Conservation (phyloP, 169 alveolate species). For the Plasmodium relictum region DNA sequence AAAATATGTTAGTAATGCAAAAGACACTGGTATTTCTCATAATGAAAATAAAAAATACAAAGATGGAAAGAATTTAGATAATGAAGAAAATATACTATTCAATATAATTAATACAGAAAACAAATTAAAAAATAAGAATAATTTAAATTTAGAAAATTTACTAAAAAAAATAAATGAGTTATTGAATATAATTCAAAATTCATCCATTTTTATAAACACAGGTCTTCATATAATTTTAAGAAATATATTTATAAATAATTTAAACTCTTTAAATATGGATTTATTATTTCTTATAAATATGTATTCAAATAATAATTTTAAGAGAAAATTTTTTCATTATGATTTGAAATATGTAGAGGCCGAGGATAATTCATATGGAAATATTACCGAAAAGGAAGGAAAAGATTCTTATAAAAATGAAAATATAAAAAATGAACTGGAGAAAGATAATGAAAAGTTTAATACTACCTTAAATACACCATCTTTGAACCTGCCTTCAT, state of each 20-base stretch:
- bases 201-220: conserved; percentile 24
- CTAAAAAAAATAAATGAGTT: conserved; percentile 52
- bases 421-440: neutral
- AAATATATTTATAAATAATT: conserved; percentile 43
- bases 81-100: conserved; percentile 52
- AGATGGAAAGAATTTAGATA: conserved; percentile 22
- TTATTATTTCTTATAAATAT: conserved; percentile 57
- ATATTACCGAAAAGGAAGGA: neutral
- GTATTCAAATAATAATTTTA: conserved; percentile 69
- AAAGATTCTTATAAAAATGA: neutral
- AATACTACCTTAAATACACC: neutral
- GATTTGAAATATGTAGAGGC: neutral
- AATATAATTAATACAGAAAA: conserved; percentile 41
- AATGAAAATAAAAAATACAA: conserved; percentile 20
- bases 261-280: conserved; percentile 59
- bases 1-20: conserved; percentile 39
- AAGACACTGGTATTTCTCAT: conserved; percentile 3
- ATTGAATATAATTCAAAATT: conserved; percentile 13
- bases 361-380: neutral
- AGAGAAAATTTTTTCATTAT: conserved; percentile 61
- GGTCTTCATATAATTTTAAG: conserved; percentile 61
- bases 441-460: neutral
- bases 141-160: conserved; percentile 26
- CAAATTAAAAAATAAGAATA: conserved; percentile 47
- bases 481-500: conserved; percentile 13